Percentiles rank a stretch among this genome's conserved stretches.
Conservation (phyloP, 106 monocot species). For the Triglochin maritima region DNA sequence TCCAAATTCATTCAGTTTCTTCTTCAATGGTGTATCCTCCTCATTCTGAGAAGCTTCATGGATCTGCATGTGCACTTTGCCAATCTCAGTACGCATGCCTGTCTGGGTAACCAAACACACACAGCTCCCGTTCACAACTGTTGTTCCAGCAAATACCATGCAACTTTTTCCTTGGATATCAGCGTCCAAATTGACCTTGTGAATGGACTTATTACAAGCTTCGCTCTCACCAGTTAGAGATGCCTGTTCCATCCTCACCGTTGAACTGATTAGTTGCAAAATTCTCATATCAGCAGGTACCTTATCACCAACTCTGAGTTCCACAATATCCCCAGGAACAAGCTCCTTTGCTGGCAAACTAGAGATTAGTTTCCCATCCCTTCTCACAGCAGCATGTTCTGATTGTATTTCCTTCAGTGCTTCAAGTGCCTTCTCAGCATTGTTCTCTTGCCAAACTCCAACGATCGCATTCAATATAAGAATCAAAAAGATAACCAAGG, state of each 20-base stretch:
- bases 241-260: conserved; percentile 24
- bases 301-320: conserved; percentile 30
- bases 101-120: conserved; percentile 30
- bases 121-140: conserved; percentile 35
- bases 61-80: conserved; percentile 22
- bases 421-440: conserved; percentile 88
- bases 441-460: conserved; percentile 91
- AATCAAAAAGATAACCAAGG: conserved; percentile 72
- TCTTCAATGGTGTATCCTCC: conserved; percentile 31
- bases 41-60: conserved; percentile 22
- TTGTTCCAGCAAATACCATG: conserved; percentile 58
- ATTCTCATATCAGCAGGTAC: conserved; percentile 35
- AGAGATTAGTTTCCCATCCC: conserved; percentile 34
- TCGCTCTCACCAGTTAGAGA: conserved; percentile 24
- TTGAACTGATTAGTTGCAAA: conserved; percentile 18
- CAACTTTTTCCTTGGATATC: conserved; percentile 61
- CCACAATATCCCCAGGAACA: conserved; percentile 26
- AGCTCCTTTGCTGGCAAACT: conserved; percentile 25
- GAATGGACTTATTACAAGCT: conserved; percentile 21
- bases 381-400: conserved; percentile 55
- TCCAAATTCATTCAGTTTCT: conserved; percentile 29
- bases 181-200: conserved; percentile 11
- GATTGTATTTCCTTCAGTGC: conserved; percentile 88
- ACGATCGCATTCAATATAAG: conserved; percentile 76
- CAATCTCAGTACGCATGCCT: conserved; percentile 28